These are phyloP conservation scores for Arthroderma sp. DNA, from an alignment of 2,329 filamentous ascomycete genomes.

Conservation along the genomic window DNA sequence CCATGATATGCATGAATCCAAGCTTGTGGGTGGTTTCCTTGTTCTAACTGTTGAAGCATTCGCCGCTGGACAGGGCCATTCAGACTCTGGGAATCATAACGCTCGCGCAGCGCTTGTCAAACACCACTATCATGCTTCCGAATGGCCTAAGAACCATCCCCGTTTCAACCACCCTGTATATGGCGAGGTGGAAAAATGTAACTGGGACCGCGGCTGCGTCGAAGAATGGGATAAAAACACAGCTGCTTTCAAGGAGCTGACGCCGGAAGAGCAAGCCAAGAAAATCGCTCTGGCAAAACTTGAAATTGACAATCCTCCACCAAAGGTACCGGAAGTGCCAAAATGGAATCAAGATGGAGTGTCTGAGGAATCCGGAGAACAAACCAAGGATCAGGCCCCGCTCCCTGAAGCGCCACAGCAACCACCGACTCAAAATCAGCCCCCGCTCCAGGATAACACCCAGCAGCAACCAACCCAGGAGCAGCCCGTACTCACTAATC, in stretches of 20 bases:
- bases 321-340: background rate
- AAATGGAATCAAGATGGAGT: background rate
- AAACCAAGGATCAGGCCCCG: background rate
- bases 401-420: background rate
- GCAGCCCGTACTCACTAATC: background rate
- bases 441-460: background rate
- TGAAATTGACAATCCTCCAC: background rate
- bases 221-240: slow-evolving; percentile 54
- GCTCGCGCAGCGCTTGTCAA: slow-evolving; percentile 55
- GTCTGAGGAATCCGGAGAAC: background rate
- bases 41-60: slow-evolving; percentile 61
- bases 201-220: slow-evolving; percentile 56
- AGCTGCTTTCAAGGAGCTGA: slow-evolving; percentile 46
- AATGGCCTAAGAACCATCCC: slow-evolving; percentile 56
- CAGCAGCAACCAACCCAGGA: background rate
- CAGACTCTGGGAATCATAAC: slow-evolving; percentile 58
- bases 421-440: background rate
- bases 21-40: slow-evolving; percentile 51
- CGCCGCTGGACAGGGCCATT: slow-evolving; percentile 61
- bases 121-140: slow-evolving; percentile 63
- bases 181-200: slow-evolving; percentile 58
- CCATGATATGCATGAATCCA: slow-evolving; percentile 54
- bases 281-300: slow-evolving; percentile 25
- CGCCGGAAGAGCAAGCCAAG: slow-evolving; percentile 48
- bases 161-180: slow-evolving; percentile 57